Percentiles rank a stretch among this genome's conserved stretches.
Conservation (phyloP, 345 rosid genomes). For the Ceriops decandra region DNA sequence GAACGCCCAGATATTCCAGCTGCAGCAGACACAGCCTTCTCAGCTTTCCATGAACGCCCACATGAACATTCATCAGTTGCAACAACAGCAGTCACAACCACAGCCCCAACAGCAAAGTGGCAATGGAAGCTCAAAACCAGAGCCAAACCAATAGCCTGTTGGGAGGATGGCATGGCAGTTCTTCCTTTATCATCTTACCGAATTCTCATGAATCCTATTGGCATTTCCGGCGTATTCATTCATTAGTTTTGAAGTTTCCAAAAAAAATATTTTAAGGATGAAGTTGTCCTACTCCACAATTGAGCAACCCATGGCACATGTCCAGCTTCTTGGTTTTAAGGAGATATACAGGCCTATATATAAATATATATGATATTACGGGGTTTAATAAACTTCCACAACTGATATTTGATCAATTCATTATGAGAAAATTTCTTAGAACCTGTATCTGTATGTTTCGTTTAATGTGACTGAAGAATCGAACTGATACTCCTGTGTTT, state of each 20-base stretch:
- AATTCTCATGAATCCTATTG: slow-evolving; percentile 10
- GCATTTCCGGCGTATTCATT: slow-evolving; percentile 29
- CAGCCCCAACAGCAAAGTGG: slow-evolving; percentile 44
- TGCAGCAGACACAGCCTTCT: slow-evolving; percentile 43
- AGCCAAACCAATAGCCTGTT: slow-evolving; percentile 46
- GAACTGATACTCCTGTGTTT: slow-evolving; percentile 26
- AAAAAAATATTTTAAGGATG: neutral
- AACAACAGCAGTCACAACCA: slow-evolving; percentile 23
- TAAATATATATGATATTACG: slow-evolving; percentile 12
- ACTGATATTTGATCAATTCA: slow-evolving; percentile 25
- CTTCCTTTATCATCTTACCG: neutral
- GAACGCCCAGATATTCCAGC: slow-evolving; percentile 50
- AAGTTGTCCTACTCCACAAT: neutral
- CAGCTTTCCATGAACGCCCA: slow-evolving; percentile 25
- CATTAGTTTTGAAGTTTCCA: slow-evolving; percentile 33
- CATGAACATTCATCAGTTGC: slow-evolving; percentile 19
- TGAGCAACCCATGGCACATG: neutral
- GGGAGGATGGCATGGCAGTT: slow-evolving; percentile 3
- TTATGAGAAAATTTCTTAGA: slow-evolving; percentile 21
- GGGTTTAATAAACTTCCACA: slow-evolving; percentile 4
- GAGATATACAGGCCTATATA: slow-evolving; percentile 24
- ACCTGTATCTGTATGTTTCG: slow-evolving; percentile 14
- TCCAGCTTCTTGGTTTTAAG: slow-evolving; percentile 24
- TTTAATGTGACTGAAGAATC: slow-evolving; percentile 18
- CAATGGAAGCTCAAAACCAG: slow-evolving; percentile 42